Percentiles rank a stretch among this genome's conserved stretches.
phyloP scores from a whole-genome alignment of 176 grass and related monocot genomes.

The Juncus effusus region DNA sequence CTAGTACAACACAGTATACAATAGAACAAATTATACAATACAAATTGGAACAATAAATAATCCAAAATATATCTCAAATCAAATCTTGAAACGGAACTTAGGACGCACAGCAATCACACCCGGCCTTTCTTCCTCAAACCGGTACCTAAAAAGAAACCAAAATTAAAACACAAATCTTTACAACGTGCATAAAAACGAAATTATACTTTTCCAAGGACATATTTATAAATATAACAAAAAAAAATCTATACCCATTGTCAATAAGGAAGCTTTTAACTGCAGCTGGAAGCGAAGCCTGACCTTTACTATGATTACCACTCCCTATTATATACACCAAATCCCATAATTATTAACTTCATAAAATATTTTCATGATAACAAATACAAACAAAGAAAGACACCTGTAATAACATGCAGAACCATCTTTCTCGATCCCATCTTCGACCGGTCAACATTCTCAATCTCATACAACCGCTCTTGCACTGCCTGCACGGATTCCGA shows the following conservation, averaged over 20 bases:
- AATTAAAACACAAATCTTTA: conserved; percentile 2
- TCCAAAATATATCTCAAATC: too few species aligned
- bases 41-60: too few species aligned
- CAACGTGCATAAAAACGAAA: not conserved
- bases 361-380: not conserved
- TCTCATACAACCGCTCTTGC: conserved; percentile 47
- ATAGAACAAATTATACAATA: too few species aligned
- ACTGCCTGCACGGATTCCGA: conserved; percentile 60
- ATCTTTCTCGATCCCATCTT: conserved; percentile 44
- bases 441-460: conserved; percentile 28
- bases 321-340: conserved; percentile 39
- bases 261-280: conserved; percentile 67
- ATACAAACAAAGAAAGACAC: conserved; percentile 28
- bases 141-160: conserved; percentile 40
- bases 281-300: conserved; percentile 65
- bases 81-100: conserved; percentile 21
- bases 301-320: conserved; percentile 86
- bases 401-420: conserved; percentile 74
- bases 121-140: conserved; percentile 61
- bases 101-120: conserved; percentile 64
- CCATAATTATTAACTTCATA: not conserved
- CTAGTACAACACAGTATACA: too few species aligned
- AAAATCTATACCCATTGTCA: conserved; percentile 51
- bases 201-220: not conserved
- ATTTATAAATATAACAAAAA: not conserved